Conservation (phyloP, 148 eudicot genomes). For the Rhododendron williamsianum region DNA sequence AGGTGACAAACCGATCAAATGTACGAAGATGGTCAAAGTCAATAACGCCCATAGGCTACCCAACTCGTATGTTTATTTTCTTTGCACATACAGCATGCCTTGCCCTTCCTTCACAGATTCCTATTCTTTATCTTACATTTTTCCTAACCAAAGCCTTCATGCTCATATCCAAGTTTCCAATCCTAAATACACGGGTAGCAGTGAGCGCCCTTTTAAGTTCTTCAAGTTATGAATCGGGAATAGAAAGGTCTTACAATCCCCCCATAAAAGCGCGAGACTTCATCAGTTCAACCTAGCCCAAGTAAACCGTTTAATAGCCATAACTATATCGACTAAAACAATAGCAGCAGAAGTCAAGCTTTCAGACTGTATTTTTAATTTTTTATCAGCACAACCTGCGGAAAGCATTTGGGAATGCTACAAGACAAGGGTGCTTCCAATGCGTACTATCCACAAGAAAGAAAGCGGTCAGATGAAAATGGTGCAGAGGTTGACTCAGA, state of each 20-base stretch:
- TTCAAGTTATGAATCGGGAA: not conserved
- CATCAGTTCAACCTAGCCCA: not conserved
- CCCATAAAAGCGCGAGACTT: not conserved
- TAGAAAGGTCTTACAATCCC: not conserved
- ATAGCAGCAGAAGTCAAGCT: not conserved
- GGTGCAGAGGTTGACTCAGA: not conserved
- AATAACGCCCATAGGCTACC: not conserved
- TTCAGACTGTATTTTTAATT: not conserved
- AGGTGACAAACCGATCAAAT: not conserved
- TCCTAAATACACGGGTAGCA: not conserved
- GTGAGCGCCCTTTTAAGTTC: not conserved
- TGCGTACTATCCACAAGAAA: not conserved
- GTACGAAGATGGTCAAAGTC: not conserved
- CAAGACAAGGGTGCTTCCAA: not conserved
- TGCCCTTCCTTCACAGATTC: not conserved
- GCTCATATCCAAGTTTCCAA: not conserved
- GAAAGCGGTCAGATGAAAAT: not conserved
- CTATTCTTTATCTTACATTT: not conserved
- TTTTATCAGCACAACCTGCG: not conserved
- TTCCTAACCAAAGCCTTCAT: not conserved
- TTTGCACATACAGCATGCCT: not conserved
- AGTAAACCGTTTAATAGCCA: not conserved
- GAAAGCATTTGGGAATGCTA: not conserved
- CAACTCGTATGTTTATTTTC: not conserved
- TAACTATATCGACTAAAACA: not conserved